Evolutionary conservation across 306 rosid genomes (phyloP).

Genomic region (Cicer chorassanicum): DNA sequence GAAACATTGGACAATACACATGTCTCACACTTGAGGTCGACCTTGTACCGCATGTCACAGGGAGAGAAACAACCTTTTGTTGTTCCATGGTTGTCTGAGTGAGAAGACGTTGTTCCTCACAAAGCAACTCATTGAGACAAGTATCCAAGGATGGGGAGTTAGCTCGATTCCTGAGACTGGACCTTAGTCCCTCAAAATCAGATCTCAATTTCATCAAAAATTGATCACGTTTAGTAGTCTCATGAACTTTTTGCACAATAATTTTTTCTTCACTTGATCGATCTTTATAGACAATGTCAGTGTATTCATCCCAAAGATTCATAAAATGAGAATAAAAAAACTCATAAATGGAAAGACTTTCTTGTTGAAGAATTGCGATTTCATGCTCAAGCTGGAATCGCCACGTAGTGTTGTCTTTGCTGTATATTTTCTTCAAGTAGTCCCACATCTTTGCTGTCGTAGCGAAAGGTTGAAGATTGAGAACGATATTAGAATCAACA

Average conservation of each 20-base stretch:
- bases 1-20: background rate
- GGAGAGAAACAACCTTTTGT: too few relatives aligned
- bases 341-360: background rate
- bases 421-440: too few relatives aligned
- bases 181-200: slow-evolving; percentile 4
- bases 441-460: too few relatives aligned
- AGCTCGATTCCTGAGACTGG: background rate
- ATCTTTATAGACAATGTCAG: background rate
- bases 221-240: background rate
- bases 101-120: background rate
- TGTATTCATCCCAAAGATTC: slow-evolving; percentile 24
- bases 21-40: too few relatives aligned
- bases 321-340: background rate
- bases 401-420: too few relatives aligned
- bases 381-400: background rate
- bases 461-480: too few relatives aligned
- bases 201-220: background rate
- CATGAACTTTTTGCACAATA: background rate
- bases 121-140: too few relatives aligned
- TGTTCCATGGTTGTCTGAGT: too few relatives aligned
- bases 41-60: background rate
- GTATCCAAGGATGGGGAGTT: too few relatives aligned
- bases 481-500: too few relatives aligned
- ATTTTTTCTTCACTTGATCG: background rate
- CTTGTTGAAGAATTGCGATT: background rate